Percentiles rank a stretch among this genome's conserved stretches.
Conservation (phyloP, 441 rosid species). For the Omphalea diandra region DNA sequence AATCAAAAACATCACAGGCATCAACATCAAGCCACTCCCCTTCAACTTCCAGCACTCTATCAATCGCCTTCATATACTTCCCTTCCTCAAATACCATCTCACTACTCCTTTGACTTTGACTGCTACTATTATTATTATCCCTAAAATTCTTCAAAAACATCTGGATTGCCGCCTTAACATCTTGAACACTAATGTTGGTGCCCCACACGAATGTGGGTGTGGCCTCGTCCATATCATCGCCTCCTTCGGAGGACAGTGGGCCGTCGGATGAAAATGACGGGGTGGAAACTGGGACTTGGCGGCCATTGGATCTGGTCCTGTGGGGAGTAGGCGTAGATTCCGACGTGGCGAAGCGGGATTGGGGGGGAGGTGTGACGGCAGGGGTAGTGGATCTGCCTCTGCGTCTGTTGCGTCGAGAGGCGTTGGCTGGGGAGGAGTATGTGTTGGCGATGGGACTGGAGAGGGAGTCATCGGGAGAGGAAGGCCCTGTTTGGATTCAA, state of each 20-base stretch:
- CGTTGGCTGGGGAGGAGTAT: conserved; percentile 53
- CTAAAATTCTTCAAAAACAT: conserved; percentile 85
- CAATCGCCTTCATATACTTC: conserved; percentile 74
- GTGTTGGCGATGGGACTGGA: conserved; percentile 80
- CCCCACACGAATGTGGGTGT: conserved; percentile 95
- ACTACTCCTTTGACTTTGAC: conserved; percentile 25
- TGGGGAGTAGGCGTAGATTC: conserved; percentile 27
- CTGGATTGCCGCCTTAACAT: conserved; percentile 79
- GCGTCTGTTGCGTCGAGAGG: conserved; percentile 18
- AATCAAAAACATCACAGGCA: conserved; percentile 76
- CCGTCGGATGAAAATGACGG: conserved; percentile 29
- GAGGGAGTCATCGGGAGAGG: conserved; percentile 65
- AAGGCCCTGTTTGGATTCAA: conserved; percentile 47
- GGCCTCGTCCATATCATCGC: conserved; percentile 59
- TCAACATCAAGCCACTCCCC: conserved; percentile 93
- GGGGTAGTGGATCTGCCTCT: conserved; percentile 40
- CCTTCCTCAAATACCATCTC: conserved; percentile 70
- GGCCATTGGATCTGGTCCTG: conserved; percentile 26
- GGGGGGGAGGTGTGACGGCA: conserved; percentile 48
- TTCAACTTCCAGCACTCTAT: conserved; percentile 75
- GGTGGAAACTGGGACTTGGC: conserved; percentile 44
- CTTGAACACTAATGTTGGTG: conserved; percentile 88
- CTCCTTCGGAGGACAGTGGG: conserved; percentile 61
- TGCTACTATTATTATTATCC: too few relatives aligned
- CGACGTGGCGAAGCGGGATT: conserved; percentile 44